These are phyloP conservation scores for Ascomycota sp. DNA, from an alignment of 2,329 filamentous ascomycete species.

Conservation along the genomic window DNA sequence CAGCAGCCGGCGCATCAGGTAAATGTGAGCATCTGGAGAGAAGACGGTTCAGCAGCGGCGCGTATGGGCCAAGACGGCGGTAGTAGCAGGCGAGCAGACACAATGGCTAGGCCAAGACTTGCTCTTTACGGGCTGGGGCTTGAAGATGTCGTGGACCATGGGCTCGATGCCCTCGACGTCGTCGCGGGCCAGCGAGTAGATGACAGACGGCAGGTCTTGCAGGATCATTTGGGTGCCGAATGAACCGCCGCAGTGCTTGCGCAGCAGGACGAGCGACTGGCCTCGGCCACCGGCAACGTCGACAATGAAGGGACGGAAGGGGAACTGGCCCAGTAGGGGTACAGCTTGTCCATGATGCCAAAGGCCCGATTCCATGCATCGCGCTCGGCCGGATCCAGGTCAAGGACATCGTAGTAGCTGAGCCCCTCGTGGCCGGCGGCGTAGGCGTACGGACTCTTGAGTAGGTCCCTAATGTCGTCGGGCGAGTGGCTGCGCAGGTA, in stretches of 20 bases:
- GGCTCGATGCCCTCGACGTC: conserved; percentile 7
- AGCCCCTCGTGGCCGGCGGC: conserved; percentile 9
- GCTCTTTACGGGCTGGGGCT: conserved; percentile 8
- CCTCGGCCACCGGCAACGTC: conserved; percentile 11
- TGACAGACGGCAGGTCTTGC: conserved; percentile 12
- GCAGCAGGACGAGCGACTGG: conserved; percentile 8
- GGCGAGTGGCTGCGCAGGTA: conserved; percentile 9
- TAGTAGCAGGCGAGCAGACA: no score
- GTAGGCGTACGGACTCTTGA: conserved; percentile 11
- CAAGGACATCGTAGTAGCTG: conserved; percentile 12
- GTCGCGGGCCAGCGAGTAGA: conserved; percentile 7
- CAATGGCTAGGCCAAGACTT: neutral
- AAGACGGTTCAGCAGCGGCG: conserved; percentile 2
- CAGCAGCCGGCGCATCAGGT: conserved; percentile 10
- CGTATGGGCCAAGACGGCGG: neutral
- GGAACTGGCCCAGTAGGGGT: conserved; percentile 12
- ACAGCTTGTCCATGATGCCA: conserved; percentile 9
- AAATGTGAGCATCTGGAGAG: conserved; percentile 6
- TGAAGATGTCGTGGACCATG: conserved; percentile 8
- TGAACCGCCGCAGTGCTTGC: conserved; percentile 6
- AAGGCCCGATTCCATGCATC: conserved; percentile 10
- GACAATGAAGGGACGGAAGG: conserved; percentile 9
- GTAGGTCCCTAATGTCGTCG: conserved; percentile 8
- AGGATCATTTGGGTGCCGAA: conserved; percentile 10
- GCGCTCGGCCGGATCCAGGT: conserved; percentile 6